A percentile compares a stretch with the other conserved stretches of the same genome.
Conservation (phyloP, 2,329 filamentous ascomycete species). For the Bimuria novae-zelandiae region DNA sequence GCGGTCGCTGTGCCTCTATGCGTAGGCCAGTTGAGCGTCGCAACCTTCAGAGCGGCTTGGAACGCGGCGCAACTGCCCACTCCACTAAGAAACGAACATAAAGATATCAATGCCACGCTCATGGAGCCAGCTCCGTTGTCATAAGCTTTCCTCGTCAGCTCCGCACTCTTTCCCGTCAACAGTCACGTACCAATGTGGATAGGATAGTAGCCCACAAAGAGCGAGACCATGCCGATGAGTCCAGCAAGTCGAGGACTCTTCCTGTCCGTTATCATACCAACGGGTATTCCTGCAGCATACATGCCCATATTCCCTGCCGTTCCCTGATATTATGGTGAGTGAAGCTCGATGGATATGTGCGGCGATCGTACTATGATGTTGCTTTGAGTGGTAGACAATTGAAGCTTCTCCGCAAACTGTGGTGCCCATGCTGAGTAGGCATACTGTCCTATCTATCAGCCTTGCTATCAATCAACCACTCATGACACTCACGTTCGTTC, state of each 20-base stretch:
- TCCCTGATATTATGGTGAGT: constrained; percentile 40
- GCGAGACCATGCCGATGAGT: constrained; percentile 71
- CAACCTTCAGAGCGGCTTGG: constrained; percentile 80
- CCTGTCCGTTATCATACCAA: constrained; percentile 84
- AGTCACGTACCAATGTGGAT: constrained; percentile 62
- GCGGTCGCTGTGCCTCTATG: constrained; percentile 93
- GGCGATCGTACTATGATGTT: constrained; percentile 76
- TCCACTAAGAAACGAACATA: constrained; percentile 85
- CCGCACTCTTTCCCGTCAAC: neutral
- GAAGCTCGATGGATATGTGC: neutral
- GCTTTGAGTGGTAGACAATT: constrained; percentile 87
- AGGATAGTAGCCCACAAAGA: constrained; percentile 83
- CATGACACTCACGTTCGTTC: constrained; percentile 74
- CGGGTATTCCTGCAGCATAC: constrained; percentile 87
- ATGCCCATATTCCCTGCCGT: constrained; percentile 88
- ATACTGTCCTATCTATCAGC: constrained; percentile 67
- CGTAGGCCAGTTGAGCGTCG: constrained; percentile 87
- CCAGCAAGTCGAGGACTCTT: constrained; percentile 81
- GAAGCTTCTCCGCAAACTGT: constrained; percentile 85
- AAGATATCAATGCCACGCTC: constrained; percentile 65
- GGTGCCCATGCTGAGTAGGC: constrained; percentile 98
- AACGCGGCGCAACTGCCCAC: constrained; percentile 92
- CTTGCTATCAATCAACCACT: neutral
- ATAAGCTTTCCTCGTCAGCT: constrained; percentile 63
- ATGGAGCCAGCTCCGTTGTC: constrained; percentile 66